Evolutionary conservation across 306 rosid genomes (phyloP), one percentile per base, ranked within the genome.

Genomic region (Cicer arietinum): DNA sequence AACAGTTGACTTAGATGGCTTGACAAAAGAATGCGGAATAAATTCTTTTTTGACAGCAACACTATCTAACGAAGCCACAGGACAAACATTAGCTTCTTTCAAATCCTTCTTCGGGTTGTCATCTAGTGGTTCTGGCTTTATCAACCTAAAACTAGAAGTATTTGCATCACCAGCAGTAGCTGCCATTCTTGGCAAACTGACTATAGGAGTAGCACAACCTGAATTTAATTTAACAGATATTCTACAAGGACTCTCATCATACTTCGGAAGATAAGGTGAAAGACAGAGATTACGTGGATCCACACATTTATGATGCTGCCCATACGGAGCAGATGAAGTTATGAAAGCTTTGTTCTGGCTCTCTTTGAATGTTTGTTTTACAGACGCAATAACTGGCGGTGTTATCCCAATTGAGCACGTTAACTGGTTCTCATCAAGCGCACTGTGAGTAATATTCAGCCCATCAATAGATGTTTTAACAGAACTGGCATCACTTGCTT

Each of bases 111-210:
- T 90, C 48, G 41, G 50, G 70, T 85, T 81, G 78, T 81, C 97
- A 58, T 87, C 93, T 56, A 77, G 65, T 45, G 96, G 97, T 68
- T 94, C 98, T 42, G 91, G 53, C 79, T 94, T 94, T 11, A 94
- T 90, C 14, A 54, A 67, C 77, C 82, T 88, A 69, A 58, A 9
- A 84, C 81, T 79, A 80, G 71, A 81, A 39, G 80, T 73, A 67
- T 69, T 78, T 30, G 60, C 64, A 81, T 66, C 87, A 70, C 65
- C 79, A 25, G 66, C 50, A 30, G 77, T 67, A 60, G 74, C 62
- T 37, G 14, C 73, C 74, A 61, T 62, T 56, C 77, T 80, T 2
- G 81, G 54, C 62, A 79, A 71, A 67, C 54, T 80, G 41, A 20
- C 35, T 77, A 44, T 17, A 43, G 88, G 58, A 67, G 69, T 57